Conservation (phyloP, 805 yeast species). For the Schizosaccharomyces japonicus region DNA sequence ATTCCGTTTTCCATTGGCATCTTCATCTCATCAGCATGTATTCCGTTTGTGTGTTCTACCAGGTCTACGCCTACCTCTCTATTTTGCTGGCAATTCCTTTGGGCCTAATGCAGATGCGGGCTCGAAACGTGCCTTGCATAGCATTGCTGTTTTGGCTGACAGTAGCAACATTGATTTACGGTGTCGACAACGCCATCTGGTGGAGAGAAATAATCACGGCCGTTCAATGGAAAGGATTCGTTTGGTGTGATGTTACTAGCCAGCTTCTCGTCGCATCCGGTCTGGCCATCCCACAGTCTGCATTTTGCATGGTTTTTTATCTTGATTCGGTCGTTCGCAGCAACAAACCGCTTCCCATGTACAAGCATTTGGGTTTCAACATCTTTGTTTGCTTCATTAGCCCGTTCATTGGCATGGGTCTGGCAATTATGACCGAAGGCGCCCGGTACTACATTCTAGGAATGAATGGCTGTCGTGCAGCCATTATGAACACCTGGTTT, state of each 20-base stretch:
- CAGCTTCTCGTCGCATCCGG: not conserved
- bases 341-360: not conserved
- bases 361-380: not conserved
- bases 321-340: slow-evolving; percentile 2
- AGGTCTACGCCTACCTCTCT: not conserved
- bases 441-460: not conserved
- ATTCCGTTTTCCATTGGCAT: not conserved
- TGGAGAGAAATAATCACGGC: not conserved
- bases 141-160: not conserved
- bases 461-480: not conserved
- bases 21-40: not conserved
- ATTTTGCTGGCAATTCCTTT: not conserved
- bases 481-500: not conserved
- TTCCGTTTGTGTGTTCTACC: not conserved
- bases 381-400: not conserved
- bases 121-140: not conserved
- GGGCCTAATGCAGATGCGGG: not conserved
- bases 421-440: not conserved
- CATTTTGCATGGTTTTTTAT: not conserved
- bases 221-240: not conserved
- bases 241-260: not conserved
- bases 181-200: not conserved
- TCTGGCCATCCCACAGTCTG: not conserved
- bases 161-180: not conserved
- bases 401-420: not conserved